These are phyloP conservation scores for Botryotinia narcissicola DNA, from an alignment of 2,329 filamentous ascomycete species.

Conservation along the genomic window DNA sequence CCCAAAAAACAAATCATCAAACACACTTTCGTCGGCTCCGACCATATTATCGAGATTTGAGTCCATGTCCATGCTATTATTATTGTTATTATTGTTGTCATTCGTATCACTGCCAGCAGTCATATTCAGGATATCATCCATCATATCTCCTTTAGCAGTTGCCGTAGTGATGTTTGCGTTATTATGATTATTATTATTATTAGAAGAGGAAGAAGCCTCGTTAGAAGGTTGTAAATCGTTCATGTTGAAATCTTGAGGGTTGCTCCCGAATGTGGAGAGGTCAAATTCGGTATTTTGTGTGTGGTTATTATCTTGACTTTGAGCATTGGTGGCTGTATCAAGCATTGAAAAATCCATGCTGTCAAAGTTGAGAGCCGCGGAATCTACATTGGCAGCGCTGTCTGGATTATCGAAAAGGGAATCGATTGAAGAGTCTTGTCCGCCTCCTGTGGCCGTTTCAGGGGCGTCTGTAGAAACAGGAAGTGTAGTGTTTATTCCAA, in stretches of 20 bases:
- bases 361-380: conserved; percentile 32
- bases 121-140: conserved; percentile 30
- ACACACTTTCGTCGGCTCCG: conserved; percentile 34
- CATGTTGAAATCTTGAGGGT: conserved; percentile 43
- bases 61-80: conserved; percentile 45
- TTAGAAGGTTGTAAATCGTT: conserved; percentile 33
- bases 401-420: conserved; percentile 35
- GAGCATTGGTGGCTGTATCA: conserved; percentile 23
- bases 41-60: conserved; percentile 53
- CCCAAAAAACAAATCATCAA: conserved; percentile 37
- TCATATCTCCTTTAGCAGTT: conserved; percentile 22
- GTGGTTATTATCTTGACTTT: conserved; percentile 28
- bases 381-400: conserved; percentile 24
- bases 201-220: conserved; percentile 18
- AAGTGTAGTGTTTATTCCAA: conserved; percentile 32
- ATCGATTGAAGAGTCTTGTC: conserved; percentile 33
- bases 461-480: conserved; percentile 18
- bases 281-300: conserved; percentile 35
- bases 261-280: conserved; percentile 35
- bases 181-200: conserved; percentile 5
- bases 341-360: conserved; percentile 34
- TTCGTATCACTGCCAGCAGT: background rate
- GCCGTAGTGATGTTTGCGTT: conserved; percentile 20
- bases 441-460: conserved; percentile 24
- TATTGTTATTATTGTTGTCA: conserved; percentile 18